Evolutionary conservation across 495 filamentous ascomycete species (phyloP).

Genomic region (Amphirosellinia nigrospora): DNA sequence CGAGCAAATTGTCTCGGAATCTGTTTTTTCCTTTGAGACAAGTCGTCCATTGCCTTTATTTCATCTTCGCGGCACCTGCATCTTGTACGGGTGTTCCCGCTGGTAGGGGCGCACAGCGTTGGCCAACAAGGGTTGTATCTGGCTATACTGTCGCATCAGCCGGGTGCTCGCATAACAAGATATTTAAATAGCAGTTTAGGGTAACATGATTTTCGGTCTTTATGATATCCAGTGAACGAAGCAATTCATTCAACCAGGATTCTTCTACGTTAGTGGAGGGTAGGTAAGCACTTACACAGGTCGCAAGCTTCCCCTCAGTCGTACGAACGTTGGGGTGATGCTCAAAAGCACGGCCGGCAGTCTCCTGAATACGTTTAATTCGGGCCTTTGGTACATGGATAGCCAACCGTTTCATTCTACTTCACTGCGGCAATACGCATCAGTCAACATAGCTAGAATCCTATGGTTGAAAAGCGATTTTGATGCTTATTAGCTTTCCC

Average conservation of each 20-base stretch:
- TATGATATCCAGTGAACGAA: not conserved
- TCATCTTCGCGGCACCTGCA: not conserved
- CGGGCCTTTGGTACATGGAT: not conserved
- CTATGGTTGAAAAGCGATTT: not conserved
- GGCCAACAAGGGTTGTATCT: not conserved
- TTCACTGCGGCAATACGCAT: not conserved
- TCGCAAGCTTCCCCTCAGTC: not conserved
- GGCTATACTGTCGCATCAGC: not conserved
- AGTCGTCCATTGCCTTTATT: not conserved
- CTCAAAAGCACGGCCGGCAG: not conserved
- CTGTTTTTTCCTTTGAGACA: not conserved
- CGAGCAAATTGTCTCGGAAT: slow-evolving; percentile 2
- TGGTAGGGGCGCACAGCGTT: slow-evolving; percentile 3
- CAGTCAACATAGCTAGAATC: not conserved
- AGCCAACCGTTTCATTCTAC: not conserved
- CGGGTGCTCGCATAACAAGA: not conserved
- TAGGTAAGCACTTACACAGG: not conserved
- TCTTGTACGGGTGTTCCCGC: not conserved
- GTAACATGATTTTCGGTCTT: not conserved
- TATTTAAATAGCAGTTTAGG: not conserved
- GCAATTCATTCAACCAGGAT: not conserved
- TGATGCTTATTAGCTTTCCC: not conserved
- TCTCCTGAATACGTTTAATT: not conserved
- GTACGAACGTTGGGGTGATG: not conserved
- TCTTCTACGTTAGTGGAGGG: not conserved